Base-by-base conservation (phyloP, 371 early-diverging fungal genomes). In the Syncephalastrum monosporum region DNA sequence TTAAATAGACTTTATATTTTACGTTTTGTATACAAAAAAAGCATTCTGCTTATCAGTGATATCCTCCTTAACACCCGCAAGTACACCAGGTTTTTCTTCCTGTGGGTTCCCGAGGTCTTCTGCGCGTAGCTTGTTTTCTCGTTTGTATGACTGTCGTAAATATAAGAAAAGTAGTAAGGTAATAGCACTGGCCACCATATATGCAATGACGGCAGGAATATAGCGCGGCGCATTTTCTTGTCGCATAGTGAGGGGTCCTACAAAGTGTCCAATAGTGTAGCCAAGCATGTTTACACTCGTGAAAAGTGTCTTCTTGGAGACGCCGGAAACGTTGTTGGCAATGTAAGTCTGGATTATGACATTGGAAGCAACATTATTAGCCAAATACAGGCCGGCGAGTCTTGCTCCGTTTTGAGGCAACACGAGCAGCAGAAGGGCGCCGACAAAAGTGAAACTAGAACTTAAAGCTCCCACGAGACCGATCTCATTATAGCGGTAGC, bases 11-110 rank as follows among this genome's bases (percentile, higher is more conserved):
- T 27, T 27, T 5, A n/a, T 33, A 33, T 33, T 5, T 33, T 33
- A 33, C 12, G 8, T 10, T 33, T 33, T 33, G 10, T 33, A 33
- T 33, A 33, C 38, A 33, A 33, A 33, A 8, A 33, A 10, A 10
- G 10, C 2, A 10, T 33, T 72, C 50, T 75, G 61, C 17, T 51
- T 65, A 55, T 75, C 72, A 19, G 71, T 75, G 24, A 72, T 49
- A 52, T 75, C 76, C 7, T 47, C 55, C 23, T 59, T 56, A 4
- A 49, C 7, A 12, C 47, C 13, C 4, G 16, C 48, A 33, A 55
- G 23, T 59, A 47, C 17, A 17, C 47, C 14, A 48, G 42, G 23
- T 45, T 47, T 5, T n/a, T 42, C 8, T 3, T 38, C 21, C 38
- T 33, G 10, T 10, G 38, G 3, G 12, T 33, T 5, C 38, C 38